These are phyloP conservation scores for Trichophyton benhamiae DNA, from an alignment of 2,329 filamentous ascomycete genomes.

Conservation along the genomic window DNA sequence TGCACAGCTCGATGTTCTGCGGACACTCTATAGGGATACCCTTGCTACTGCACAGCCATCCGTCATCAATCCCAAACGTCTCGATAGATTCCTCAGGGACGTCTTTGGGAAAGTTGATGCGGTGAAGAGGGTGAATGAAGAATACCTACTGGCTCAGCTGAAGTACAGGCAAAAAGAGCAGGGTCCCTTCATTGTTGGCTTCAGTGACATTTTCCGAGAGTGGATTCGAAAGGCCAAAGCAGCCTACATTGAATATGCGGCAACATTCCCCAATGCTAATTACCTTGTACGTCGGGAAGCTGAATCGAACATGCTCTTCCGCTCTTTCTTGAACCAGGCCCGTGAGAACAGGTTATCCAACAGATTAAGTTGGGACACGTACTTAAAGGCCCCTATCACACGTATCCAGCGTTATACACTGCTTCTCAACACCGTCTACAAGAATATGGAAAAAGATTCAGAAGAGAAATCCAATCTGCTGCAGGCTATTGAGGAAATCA, in stretches of 20 bases:
- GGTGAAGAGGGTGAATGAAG: slow-evolving; percentile 83
- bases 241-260: slow-evolving; percentile 85
- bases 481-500: slow-evolving; percentile 84
- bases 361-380: slow-evolving; percentile 86
- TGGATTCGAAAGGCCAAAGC: slow-evolving; percentile 91
- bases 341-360: slow-evolving; percentile 66
- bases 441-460: slow-evolving; percentile 69
- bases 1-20: slow-evolving; percentile 74
- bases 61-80: slow-evolving; percentile 65
- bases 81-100: slow-evolving; percentile 65
- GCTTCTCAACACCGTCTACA: slow-evolving; percentile 67
- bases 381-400: slow-evolving; percentile 84
- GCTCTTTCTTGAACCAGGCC: slow-evolving; percentile 69
- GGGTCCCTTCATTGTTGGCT: slow-evolving; percentile 84
- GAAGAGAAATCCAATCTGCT: slow-evolving; percentile 80
- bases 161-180: slow-evolving; percentile 97
- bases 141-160: slow-evolving; percentile 79
- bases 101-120: slow-evolving; percentile 88
- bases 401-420: slow-evolving; percentile 82
- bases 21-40: slow-evolving; percentile 72
- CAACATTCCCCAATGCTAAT: slow-evolving; percentile 70
- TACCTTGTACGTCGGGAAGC: slow-evolving; percentile 75
- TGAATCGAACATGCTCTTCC: slow-evolving; percentile 74
- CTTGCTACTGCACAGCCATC: slow-evolving; percentile 60
- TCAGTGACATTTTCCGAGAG: slow-evolving; percentile 94